Evolutionary conservation across 1,284 basidiomycete genomes (phyloP), one percentile per base, ranked within the genome.

Genomic region (Inonotus hispidus): DNA sequence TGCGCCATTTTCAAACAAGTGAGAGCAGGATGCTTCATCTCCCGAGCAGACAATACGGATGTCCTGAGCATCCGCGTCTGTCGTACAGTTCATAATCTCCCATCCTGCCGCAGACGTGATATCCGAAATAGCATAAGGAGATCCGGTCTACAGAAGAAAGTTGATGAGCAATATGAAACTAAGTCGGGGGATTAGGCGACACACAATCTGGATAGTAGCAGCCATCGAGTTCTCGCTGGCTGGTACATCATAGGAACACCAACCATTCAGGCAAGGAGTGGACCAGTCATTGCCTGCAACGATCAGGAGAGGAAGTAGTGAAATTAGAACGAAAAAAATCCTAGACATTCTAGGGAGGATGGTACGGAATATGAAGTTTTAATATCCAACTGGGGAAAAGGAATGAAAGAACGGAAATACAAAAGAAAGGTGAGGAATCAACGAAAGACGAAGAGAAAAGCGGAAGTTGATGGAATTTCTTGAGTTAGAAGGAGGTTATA

Each of bases 101-200:
- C 82, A 84, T 49, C 81, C 81, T 13, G 78, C 79, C 5, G 80
- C 80, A 7, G 68, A 54, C 0, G 82, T 83, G 58, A 84, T 77
- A 65, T 84, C 82, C 2, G 80, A 77, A 45, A 84, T 79, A 3
- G 78, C 72, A 29, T 67, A 67, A 1, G 71, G 56, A 1, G 76
- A 68, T 6, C 81, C 81, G 21, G 32, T 50, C 19, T 38, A 7
- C 0, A 45, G 1, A 16, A 8, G 13, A 21, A 6, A 14, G 16
- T 4, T 23, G 11, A 25, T 25, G 23, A 47, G 19, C 11, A 2
- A 45, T 10, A 25, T 41, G 14, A n/a, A 58, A 35, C 3, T 43
- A 21, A 16, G 23, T 39, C 13, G 8, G 2, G 23, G n/a, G 10
- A 50, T 13, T 52, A 11, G 41, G n/a, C 5, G n/a, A 25, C 37